These are phyloP conservation scores for Coprinellus micaceus DNA, from an alignment of 768 basidiomycete genomes.

Conservation along the genomic window DNA sequence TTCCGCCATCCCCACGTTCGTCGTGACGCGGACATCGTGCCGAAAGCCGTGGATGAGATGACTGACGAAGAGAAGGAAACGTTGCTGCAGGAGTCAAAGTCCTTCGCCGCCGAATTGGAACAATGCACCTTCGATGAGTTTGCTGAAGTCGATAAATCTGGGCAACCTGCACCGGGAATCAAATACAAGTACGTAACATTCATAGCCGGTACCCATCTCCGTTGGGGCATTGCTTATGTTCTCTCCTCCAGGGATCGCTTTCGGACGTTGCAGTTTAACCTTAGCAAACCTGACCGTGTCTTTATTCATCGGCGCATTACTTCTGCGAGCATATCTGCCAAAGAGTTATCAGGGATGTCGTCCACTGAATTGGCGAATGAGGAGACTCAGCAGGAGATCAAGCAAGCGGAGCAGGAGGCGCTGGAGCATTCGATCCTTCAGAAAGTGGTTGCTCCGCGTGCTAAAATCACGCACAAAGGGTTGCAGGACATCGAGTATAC, in stretches of 20 bases:
- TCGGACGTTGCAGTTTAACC: constrained; percentile 84
- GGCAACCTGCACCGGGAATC: constrained; percentile 55
- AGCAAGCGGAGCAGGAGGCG: constrained; percentile 76
- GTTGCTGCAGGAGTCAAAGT: constrained; percentile 54
- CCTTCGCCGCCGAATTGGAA: constrained; percentile 72
- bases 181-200: constrained; percentile 70
- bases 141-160: constrained; percentile 71
- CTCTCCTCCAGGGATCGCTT: constrained; percentile 69
- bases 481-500: constrained; percentile 81
- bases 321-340: constrained; percentile 58
- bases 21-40: constrained; percentile 31
- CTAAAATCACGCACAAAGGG: constrained; percentile 91
- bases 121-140: constrained; percentile 71
- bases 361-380: constrained; percentile 88
- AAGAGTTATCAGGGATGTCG: constrained; percentile 78
- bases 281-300: constrained; percentile 78
- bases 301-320: constrained; percentile 78
- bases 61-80: constrained; percentile 56
- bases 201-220: neutral
- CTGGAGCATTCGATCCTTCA: constrained; percentile 82
- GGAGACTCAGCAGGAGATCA: constrained; percentile 79
- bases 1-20: constrained; percentile 60
- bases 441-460: constrained; percentile 61
- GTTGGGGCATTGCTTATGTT: constrained; percentile 7
- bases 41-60: constrained; percentile 51